phyloP scores from a whole-genome alignment of 2,329 filamentous ascomycete species.

The Onygena corvina region DNA sequence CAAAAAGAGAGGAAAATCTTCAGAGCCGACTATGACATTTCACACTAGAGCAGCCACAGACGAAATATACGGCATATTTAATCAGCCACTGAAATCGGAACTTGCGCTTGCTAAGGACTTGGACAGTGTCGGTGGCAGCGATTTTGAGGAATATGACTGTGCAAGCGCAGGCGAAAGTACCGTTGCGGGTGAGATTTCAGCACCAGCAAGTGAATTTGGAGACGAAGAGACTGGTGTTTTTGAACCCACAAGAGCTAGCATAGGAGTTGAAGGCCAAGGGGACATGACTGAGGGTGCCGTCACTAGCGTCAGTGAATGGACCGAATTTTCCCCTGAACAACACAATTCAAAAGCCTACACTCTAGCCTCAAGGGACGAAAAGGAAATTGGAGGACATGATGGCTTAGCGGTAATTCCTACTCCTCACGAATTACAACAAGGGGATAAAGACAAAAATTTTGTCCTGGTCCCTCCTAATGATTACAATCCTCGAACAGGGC shows the following conservation, averaged over 20 bases:
- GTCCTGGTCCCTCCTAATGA: constrained; percentile 75
- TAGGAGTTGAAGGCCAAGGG: constrained; percentile 26
- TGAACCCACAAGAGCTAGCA: constrained; percentile 31
- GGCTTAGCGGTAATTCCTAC: constrained; percentile 1
- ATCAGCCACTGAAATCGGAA: constrained; percentile 57
- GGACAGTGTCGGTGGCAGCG: constrained; percentile 55
- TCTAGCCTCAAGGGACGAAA: constrained; percentile 13
- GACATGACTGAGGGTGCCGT: constrained; percentile 42
- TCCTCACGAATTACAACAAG: not conserved
- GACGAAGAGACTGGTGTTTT: constrained; percentile 42
- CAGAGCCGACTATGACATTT: constrained; percentile 94
- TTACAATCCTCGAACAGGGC: constrained; percentile 64
- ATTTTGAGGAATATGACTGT: constrained; percentile 60
- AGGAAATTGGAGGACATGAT: constrained; percentile 8
- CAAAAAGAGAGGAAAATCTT: constrained; percentile 58
- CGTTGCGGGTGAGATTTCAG: constrained; percentile 59
- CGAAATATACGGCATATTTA: constrained; percentile 96
- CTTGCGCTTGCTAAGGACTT: constrained; percentile 37
- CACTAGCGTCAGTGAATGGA: constrained; percentile 61
- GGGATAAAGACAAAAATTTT: constrained; percentile 35
- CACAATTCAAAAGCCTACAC: constrained; percentile 46
- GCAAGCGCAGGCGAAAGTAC: constrained; percentile 79
- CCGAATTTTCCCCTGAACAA: constrained; percentile 66
- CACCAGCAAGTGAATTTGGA: constrained; percentile 51
- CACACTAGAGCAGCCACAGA: constrained; percentile 91